Base-by-base conservation (phyloP, 495 filamentous ascomycete genomes). In the Daldinia concentrica region DNA sequence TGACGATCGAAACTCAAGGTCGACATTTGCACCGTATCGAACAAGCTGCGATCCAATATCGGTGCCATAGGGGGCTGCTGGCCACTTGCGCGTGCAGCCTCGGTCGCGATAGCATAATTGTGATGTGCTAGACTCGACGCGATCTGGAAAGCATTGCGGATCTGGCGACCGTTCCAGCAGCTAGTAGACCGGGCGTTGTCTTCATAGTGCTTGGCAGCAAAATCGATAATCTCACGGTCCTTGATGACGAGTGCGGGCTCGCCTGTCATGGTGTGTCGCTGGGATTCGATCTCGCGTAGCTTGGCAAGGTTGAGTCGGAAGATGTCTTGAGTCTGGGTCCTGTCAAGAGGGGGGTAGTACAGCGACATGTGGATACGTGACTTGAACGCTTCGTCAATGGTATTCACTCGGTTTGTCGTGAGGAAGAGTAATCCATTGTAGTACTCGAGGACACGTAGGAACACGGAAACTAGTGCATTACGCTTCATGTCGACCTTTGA, bases 291-390 rank as follows among this genome's bases (percentile, higher is more conserved):
- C 17, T 84, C 84, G 76, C 79, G 64, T 45, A 81, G 75, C 71
- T 73, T 72, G 59, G 89, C 86, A 37, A 88, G 79, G 74, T 96
- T 95, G 80, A 92, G 87, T 79, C 88, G 90, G 91, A 93, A 97
- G 37, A 97, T 90, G 65, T 86, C 88, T 59, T 87, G 88, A 79
- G 90, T 92, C 52, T 93, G 93, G 73, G 88, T 88, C 50, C 84
- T 78, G 7, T 85, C 87, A 34, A 97, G 85, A 34, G 93, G 90
- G 30, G 87, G 90, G 73, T 82, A 82, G 69, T 80, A 76, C 9
- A 85, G 74, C 30, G 73, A 75, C 41, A 84, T 64, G 65, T 85
- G 82, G 60, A 86, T 85, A n/a, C 82, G 80, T 4, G 79, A 85
- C 69, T 83, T 83, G 77, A 84, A 81, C n/a, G 80, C 86, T 37